These are phyloP conservation scores for Sphagnum tenellum DNA, from an alignment of 225 moss, liverwort and hornwort genomes.

Conservation along the genomic window DNA sequence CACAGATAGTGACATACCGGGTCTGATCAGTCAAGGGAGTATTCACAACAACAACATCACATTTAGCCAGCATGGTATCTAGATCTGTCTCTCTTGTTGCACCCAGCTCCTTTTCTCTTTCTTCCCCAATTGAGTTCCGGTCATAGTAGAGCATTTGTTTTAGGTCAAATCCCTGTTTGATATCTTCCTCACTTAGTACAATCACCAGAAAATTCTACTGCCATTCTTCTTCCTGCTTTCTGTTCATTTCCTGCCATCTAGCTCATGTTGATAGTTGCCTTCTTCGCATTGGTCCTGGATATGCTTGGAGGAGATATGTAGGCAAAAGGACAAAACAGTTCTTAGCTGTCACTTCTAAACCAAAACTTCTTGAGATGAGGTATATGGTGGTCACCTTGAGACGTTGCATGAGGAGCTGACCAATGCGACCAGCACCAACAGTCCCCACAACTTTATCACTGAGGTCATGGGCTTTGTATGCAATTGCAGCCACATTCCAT, in stretches of 20 bases:
- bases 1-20: background rate
- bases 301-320: background rate
- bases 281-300: background rate
- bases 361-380: background rate
- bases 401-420: slow-evolving; percentile 45
- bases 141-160: slow-evolving; percentile 55
- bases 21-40: slow-evolving; percentile 37
- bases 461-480: slow-evolving; percentile 36
- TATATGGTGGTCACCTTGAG: slow-evolving; percentile 16
- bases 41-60: slow-evolving; percentile 51
- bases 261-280: too few species aligned
- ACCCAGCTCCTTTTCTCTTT: slow-evolving; percentile 25
- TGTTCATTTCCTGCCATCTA: too few species aligned
- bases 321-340: background rate
- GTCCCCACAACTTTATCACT: slow-evolving; percentile 43
- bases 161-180: slow-evolving; percentile 25
- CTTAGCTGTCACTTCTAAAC: background rate
- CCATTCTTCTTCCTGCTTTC: background rate
- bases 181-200: background rate
- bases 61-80: slow-evolving; percentile 29
- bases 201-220: background rate
- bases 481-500: slow-evolving; percentile 51
- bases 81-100: slow-evolving; percentile 29
- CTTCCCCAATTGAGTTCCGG: slow-evolving; percentile 20
- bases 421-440: slow-evolving; percentile 45